Base-by-base conservation (phyloP, 495 filamentous ascomycete genomes). In the Podospora pseudocomata region DNA sequence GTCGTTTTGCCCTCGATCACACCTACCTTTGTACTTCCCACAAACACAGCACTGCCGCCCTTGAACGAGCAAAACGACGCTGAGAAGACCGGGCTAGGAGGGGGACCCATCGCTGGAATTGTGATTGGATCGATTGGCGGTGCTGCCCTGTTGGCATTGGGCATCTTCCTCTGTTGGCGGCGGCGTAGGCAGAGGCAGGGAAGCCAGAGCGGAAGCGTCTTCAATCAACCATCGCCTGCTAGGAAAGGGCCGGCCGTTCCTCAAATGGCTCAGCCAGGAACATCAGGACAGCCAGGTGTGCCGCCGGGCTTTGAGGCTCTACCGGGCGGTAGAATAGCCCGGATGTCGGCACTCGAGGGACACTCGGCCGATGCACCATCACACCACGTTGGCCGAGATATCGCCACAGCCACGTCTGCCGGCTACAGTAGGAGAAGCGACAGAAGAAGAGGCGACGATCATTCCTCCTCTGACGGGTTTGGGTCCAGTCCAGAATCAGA, bases 301-400 rank as follows among this genome's bases (percentile, higher is more conserved):
- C 28, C 88, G 16, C 81, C 85, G 65, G 87, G 86, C 44, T 91
- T 90, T 69, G 90, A 92, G 68, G 83, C 91, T 34, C 85, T 94
- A 27, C 91, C 94, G 53, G 94, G 93, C 34, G 94, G 92, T 49
- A 88, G 96, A 57, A 94, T 99, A 60, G 90, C 95, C 9, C 87
- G 96, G 49, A 98, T 99, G 96, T 94, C 94, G 34, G 96, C 96
- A 15, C 80, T 99, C 44, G 94, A 97, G 76, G 88, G 84, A 1
- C 83, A 86, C 67, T 84, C 88, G 0, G 87, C 83, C 65, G 84
- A 86, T 15, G 86, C 88, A 0, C 84, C 89, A 0, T 84, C 87
- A 5, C 84, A 73, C 56, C 78, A 77, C 68, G 83, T 75, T 23
- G 79, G 71, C 67, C 78, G 74, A 67, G 73, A 73, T 27, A 59